A percentile compares a stretch with the other conserved stretches of the same genome.
Conservation (phyloP, 257 asterid genomes). For the Plectranthus barbatus region DNA sequence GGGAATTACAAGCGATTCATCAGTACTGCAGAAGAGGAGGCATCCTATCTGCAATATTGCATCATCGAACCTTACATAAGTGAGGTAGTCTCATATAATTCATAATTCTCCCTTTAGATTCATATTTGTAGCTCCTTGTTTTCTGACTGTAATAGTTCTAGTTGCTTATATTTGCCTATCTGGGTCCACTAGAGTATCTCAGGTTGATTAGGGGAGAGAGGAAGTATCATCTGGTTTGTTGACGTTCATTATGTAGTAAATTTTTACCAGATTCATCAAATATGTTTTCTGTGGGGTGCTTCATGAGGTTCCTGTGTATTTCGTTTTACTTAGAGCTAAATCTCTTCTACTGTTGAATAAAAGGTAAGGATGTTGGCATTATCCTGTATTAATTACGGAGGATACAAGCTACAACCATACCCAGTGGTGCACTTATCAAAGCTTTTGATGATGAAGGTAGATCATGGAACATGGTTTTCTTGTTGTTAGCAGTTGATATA, state of each 20-base stretch:
- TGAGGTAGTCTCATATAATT: constrained; percentile 38
- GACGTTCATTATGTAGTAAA: background rate
- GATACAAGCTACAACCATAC: constrained; percentile 85
- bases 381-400: constrained; percentile 61
- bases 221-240: background rate
- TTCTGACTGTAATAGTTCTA: background rate
- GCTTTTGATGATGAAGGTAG: constrained; percentile 69
- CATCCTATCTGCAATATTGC: constrained; percentile 80
- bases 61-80: constrained; percentile 69
- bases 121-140: background rate
- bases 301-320: background rate
- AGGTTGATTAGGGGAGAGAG: background rate
- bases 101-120: background rate
- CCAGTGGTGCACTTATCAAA: constrained; percentile 64
- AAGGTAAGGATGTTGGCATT: constrained; percentile 74
- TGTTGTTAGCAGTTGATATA: background rate
- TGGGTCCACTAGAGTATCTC: background rate
- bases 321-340: constrained; percentile 15
- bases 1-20: constrained; percentile 76
- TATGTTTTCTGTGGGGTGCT: background rate
- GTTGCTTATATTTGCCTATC: background rate
- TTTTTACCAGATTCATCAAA: background rate
- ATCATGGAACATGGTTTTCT: background rate
- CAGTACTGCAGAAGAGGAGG: constrained; percentile 48
- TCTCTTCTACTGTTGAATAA: constrained; percentile 1